Evolutionary conservation across 306 rosid species (phyloP).

Genomic region (Hippophae rhamnoides): DNA sequence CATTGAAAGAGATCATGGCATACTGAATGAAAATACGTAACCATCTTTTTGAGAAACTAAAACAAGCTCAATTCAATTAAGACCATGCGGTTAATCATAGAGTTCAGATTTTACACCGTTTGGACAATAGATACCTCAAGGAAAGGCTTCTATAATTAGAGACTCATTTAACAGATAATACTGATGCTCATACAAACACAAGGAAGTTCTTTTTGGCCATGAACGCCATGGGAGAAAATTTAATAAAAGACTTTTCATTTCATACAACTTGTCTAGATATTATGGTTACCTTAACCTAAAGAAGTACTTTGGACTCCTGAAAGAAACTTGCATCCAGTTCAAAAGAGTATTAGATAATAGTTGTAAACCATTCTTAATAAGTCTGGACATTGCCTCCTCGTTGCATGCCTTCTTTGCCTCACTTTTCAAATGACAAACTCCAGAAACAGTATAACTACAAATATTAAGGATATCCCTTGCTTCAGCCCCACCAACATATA

Average conservation of each 20-base stretch:
- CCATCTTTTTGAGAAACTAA: too few species aligned
- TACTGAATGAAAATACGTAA: too few species aligned
- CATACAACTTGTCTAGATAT: neutral
- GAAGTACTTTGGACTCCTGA: slow-evolving; percentile 43
- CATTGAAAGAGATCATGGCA: too few species aligned
- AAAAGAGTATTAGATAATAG: slow-evolving; percentile 20
- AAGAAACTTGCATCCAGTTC: slow-evolving; percentile 44
- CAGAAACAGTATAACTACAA: slow-evolving; percentile 33
- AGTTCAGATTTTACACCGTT: too few species aligned
- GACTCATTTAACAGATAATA: too few species aligned
- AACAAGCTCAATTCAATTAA: too few species aligned
- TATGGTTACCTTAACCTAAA: slow-evolving; percentile 44
- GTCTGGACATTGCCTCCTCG: slow-evolving; percentile 16
- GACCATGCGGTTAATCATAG: too few species aligned
- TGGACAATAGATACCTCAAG: too few species aligned
- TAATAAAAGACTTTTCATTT: neutral
- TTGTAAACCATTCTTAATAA: slow-evolving; percentile 26
- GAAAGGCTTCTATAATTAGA: too few species aligned
- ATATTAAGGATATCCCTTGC: slow-evolving; percentile 28
- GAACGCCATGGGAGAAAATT: neutral
- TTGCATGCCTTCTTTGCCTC: slow-evolving; percentile 8
- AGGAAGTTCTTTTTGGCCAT: too few species aligned
- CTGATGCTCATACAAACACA: too few species aligned
- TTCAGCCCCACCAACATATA: slow-evolving; percentile 17
- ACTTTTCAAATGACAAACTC: slow-evolving; percentile 21